phyloP scores from a whole-genome alignment of 352 stramenopile species.

The Phytophthora cryptogea region DNA sequence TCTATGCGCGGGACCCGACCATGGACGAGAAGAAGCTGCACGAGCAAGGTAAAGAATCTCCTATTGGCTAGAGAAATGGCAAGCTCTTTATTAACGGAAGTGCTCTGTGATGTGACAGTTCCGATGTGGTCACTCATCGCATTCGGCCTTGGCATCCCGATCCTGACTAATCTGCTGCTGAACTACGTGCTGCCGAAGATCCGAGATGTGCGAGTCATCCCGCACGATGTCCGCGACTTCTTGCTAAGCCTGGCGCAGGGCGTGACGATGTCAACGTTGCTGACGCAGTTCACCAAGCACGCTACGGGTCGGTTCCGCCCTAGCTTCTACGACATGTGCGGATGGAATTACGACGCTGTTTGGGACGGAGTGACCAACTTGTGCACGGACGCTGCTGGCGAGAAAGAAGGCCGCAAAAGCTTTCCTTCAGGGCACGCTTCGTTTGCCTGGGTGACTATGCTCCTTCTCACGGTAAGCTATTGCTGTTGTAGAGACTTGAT shows the following conservation, averaged over 20 bases:
- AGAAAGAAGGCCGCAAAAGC: slow-evolving; percentile 78
- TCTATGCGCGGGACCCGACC: slow-evolving; percentile 48
- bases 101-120: slow-evolving; percentile 26
- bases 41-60: slow-evolving; percentile 35
- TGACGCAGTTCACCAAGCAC: slow-evolving; percentile 84
- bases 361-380: slow-evolving; percentile 84
- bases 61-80: background rate
- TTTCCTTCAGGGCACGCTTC: slow-evolving; percentile 84
- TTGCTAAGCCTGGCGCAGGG: slow-evolving; percentile 69
- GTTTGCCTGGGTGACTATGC: slow-evolving; percentile 73
- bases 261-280: slow-evolving; percentile 44
- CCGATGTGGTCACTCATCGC: slow-evolving; percentile 47
- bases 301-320: slow-evolving; percentile 79
- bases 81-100: background rate
- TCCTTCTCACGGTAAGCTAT: slow-evolving; percentile 66
- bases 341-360: slow-evolving; percentile 64
- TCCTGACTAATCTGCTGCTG: slow-evolving; percentile 50
- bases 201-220: slow-evolving; percentile 54
- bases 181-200: slow-evolving; percentile 66
- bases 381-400: slow-evolving; percentile 55
- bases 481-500: background rate
- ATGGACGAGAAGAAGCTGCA: slow-evolving; percentile 44
- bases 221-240: slow-evolving; percentile 80
- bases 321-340: slow-evolving; percentile 86
- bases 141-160: slow-evolving; percentile 33